Conservation (phyloP, 495 filamentous ascomycete genomes). For the Thermothielavioides terrestris region DNA sequence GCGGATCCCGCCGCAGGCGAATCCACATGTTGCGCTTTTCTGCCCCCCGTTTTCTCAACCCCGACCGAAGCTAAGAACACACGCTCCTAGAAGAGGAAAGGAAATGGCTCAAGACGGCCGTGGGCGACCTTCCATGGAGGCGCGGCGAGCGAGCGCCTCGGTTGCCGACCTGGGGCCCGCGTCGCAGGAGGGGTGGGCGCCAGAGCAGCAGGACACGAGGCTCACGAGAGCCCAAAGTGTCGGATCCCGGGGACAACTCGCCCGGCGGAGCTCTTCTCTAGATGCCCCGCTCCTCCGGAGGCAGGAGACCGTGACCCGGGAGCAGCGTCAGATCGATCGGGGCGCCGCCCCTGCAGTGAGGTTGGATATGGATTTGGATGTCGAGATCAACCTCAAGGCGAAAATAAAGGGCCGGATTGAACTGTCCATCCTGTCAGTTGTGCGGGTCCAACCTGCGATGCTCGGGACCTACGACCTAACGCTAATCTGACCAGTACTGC, state of each 20-base stretch:
- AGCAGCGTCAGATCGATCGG: neutral
- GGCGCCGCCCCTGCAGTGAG: slow-evolving; percentile 20
- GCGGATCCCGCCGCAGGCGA: neutral
- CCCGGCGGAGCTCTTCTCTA: neutral
- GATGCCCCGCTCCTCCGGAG: neutral
- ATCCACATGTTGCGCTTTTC: neutral
- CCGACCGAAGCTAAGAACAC: no score
- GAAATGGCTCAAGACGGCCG: neutral
- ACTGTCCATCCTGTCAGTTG: slow-evolving; percentile 18
- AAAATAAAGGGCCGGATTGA: slow-evolving; percentile 24
- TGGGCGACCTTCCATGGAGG: neutral
- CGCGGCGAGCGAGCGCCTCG: neutral
- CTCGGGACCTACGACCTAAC: neutral
- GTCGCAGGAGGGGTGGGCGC: neutral
- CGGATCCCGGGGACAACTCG: neutral
- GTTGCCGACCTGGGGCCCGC: neutral
- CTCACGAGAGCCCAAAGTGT: neutral
- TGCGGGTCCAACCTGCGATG: no score
- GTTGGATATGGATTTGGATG: slow-evolving; percentile 23
- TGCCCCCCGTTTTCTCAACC: no score
- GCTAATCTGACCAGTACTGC: neutral
- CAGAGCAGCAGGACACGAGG: neutral
- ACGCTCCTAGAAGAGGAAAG: no score
- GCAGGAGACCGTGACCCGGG: neutral
- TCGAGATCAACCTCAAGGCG: slow-evolving; percentile 23